Evolutionary conservation across 1,284 basidiomycete genomes (phyloP), one percentile per base, ranked within the genome.

Genomic region (Rhodotorula sp.): DNA sequence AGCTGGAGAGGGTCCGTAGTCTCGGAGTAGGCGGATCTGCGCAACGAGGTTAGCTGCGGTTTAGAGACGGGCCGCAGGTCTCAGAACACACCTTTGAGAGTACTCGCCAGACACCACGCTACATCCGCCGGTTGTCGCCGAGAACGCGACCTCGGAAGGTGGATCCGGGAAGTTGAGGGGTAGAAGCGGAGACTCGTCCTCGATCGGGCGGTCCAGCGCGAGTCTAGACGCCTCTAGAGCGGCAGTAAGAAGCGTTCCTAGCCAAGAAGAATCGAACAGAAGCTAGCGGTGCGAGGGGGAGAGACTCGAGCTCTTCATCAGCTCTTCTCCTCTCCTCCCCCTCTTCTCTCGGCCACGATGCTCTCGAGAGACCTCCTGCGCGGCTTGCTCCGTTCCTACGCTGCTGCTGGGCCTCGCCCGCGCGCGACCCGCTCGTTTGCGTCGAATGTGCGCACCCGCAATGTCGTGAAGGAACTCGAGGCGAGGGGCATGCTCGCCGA

Each of bases 401-500:
- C 36, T 5, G 34, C 22, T 17, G 41, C 13, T 25, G 44, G 21
- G 15, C 36, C 44, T 3, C 21, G 17, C 15, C 22, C 29, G 25
- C 46, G 25, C 8, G 21, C 34, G 1, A 21, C 53, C 21, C 60
- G 68, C 21, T 29, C 66, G 15, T 69, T 71, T n/a, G 60, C 62
- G n/a, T 48, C 68, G 12, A 66, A 61, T 2, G 34, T 55, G 2
- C 29, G 36, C 9, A 39, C 62, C 1, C 53, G 22, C 27, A 79
- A 78, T 66, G 80, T 84, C 25, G 69, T 84, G 13, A 73, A 79
- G 29, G 82, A 83, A 72, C 80, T 85, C 34, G 80, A 83, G 50
- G 65, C 71, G 17, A 78, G 84, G 58, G 84, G 84, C 10, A 82
- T 84, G 68, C 77, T 85, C 46, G 80, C 81, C 10, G 82, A 82